These are phyloP conservation scores for Chrysoporthe cubensis DNA, from an alignment of 2,329 filamentous ascomycete genomes.

Conservation along the genomic window DNA sequence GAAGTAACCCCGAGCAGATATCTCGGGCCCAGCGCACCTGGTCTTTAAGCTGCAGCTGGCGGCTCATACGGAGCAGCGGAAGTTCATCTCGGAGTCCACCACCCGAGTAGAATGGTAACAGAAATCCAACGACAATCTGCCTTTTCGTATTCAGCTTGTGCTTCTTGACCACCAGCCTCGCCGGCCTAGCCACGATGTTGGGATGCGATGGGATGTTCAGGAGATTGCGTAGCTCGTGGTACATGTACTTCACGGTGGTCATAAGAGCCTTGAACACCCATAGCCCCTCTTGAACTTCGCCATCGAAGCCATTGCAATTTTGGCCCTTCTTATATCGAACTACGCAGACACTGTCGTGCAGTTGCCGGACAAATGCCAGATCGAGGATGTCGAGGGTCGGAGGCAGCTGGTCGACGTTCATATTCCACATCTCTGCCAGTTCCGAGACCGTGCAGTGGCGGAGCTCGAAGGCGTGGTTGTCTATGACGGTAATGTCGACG, in stretches of 20 bases:
- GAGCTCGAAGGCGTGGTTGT: constrained; percentile 57
- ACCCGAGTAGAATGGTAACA: constrained; percentile 56
- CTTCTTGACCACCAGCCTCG: constrained; percentile 59
- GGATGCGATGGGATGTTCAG: constrained; percentile 56
- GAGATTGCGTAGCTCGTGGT: constrained; percentile 62
- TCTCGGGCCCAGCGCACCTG: constrained; percentile 60
- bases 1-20: constrained; percentile 54
- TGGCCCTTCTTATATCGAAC: constrained; percentile 43
- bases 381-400: constrained; percentile 52
- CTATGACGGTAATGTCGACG: constrained; percentile 51
- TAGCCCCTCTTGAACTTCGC: constrained; percentile 34
- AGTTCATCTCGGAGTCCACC: constrained; percentile 61
- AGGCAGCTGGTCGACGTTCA: constrained; percentile 45
- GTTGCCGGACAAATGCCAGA: constrained; percentile 55
- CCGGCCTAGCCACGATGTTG: constrained; percentile 56
- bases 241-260: constrained; percentile 62
- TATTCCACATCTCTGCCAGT: constrained; percentile 50
- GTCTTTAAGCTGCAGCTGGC: constrained; percentile 45
- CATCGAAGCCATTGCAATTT: too few relatives aligned
- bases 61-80: constrained; percentile 53
- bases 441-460: constrained; percentile 51
- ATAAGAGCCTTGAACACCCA: constrained; percentile 64
- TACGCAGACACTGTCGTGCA: constrained; percentile 64
- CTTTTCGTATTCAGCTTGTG: constrained; percentile 60
- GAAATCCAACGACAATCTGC: constrained; percentile 61